phyloP scores from a whole-genome alignment of 164 flowering plant genomes.

The Hamamelis virginiana region DNA sequence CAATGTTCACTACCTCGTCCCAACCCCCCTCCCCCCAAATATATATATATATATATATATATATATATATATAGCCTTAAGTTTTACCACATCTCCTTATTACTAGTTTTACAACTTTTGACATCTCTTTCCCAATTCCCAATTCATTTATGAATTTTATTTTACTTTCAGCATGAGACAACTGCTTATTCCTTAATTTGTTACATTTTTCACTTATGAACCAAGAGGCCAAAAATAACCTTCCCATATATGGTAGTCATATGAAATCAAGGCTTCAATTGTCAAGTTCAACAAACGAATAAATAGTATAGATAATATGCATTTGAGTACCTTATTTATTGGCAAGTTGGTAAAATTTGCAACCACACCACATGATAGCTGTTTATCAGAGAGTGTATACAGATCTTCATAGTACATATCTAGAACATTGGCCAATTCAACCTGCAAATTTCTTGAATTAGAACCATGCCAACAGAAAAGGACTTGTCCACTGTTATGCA shows the following conservation, averaged over 20 bases:
- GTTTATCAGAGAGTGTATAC: constrained; percentile 64
- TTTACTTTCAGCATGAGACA: neutral
- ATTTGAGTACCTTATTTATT: constrained; percentile 56
- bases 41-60: too few species aligned
- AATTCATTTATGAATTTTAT: neutral
- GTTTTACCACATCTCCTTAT: too few species aligned
- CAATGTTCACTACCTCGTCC: too few species aligned
- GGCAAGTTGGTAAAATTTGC: constrained; percentile 38
- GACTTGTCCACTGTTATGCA: neutral
- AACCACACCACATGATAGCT: constrained; percentile 36
- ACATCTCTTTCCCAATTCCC: neutral
- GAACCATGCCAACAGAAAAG: constrained; percentile 8
- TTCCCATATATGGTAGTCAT: too few species aligned
- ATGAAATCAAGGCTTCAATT: neutral
- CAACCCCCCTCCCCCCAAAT: too few species aligned
- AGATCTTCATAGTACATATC: constrained; percentile 89
- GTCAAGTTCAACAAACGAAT: neutral
- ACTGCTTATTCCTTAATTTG: neutral
- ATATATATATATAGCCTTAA: too few species aligned
- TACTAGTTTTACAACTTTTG: neutral
- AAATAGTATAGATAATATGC: neutral
- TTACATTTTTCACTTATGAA: neutral
- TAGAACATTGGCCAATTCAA: constrained; percentile 63
- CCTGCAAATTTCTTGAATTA: constrained; percentile 50
- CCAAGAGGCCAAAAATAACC: neutral